Percentiles rank a stretch among this genome's conserved stretches.
These are phyloP conservation scores for Arthroderma sp. DNA, from an alignment of 2,329 filamentous ascomycete species.

Conservation along the genomic window DNA sequence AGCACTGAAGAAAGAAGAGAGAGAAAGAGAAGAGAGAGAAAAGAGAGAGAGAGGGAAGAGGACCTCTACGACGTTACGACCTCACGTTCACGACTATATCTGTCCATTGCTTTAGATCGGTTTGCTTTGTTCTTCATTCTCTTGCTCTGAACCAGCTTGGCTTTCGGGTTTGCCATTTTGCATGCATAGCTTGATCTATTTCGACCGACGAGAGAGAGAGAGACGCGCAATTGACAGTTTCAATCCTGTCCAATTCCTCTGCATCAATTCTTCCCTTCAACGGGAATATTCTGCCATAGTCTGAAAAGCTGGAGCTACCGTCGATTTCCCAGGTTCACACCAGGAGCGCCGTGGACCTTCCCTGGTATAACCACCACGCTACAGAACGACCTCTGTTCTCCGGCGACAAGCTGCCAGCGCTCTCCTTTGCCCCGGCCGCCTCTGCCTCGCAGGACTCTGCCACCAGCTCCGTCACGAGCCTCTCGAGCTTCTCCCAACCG, in stretches of 20 bases:
- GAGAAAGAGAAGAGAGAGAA: constrained; percentile 4
- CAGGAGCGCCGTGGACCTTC: constrained; percentile 60
- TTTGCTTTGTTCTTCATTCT: neutral
- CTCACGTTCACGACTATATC: constrained; percentile 4
- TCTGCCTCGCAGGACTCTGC: constrained; percentile 55
- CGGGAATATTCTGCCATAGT: too few relatives aligned
- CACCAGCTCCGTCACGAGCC: constrained; percentile 45
- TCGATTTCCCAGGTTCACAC: constrained; percentile 72
- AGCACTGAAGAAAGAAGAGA: neutral
- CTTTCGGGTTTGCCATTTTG: constrained; percentile 4
- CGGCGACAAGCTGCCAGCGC: constrained; percentile 60
- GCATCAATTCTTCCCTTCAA: too few relatives aligned
- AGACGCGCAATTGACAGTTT: constrained; percentile 4
- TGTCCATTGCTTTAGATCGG: neutral
- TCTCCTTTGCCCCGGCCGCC: constrained; percentile 47
- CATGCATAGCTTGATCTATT: neutral
- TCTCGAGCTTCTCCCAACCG: constrained; percentile 45
- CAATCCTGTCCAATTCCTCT: too few relatives aligned
- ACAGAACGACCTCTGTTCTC: constrained; percentile 53
- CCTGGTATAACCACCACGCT: constrained; percentile 58
- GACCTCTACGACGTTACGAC: constrained; percentile 24
- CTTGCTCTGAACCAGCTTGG: too few relatives aligned
- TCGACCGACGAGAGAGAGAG: neutral
- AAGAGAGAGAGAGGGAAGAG: neutral
- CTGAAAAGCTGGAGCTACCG: constrained; percentile 88